A percentile compares a stretch with the other conserved stretches of the same genome.
Evolutionary conservation across 257 asterid genomes (phyloP).

Genomic region (Solanum ossicruentum): DNA sequence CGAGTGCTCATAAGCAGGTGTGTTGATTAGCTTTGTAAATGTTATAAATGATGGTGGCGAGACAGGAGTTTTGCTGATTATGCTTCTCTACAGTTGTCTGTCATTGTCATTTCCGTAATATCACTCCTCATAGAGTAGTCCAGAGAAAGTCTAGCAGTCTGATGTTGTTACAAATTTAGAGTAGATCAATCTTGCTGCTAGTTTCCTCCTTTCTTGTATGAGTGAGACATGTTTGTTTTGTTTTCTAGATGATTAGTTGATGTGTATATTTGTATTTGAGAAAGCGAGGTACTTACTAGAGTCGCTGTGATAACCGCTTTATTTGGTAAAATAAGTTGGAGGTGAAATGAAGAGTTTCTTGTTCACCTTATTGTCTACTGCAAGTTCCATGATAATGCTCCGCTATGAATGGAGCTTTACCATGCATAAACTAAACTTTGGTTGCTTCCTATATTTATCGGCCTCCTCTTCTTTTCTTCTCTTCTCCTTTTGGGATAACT

Average conservation of each 20-base stretch:
- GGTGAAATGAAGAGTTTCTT: background rate
- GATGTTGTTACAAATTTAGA: background rate
- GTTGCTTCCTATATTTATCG: background rate
- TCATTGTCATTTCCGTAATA: background rate
- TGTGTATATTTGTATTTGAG: background rate
- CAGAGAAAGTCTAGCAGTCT: background rate
- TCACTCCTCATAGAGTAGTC: background rate
- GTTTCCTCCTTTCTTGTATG: background rate
- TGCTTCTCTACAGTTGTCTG: background rate
- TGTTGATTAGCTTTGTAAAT: background rate
- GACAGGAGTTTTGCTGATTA: background rate
- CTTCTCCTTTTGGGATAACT: background rate
- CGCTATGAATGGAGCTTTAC: background rate
- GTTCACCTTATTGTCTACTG: background rate
- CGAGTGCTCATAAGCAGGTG: constrained; percentile 34
- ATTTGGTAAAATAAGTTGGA: background rate
- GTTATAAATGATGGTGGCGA: background rate
- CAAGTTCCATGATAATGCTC: background rate
- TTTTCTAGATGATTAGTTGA: background rate
- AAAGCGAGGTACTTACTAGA: background rate
- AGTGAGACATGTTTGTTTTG: background rate
- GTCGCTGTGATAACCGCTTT: background rate
- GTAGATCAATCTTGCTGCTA: background rate
- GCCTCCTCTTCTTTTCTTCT: background rate
- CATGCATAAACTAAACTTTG: background rate